Base-by-base conservation (phyloP, 768 basidiomycete species). In the Mycena kentingensis region DNA sequence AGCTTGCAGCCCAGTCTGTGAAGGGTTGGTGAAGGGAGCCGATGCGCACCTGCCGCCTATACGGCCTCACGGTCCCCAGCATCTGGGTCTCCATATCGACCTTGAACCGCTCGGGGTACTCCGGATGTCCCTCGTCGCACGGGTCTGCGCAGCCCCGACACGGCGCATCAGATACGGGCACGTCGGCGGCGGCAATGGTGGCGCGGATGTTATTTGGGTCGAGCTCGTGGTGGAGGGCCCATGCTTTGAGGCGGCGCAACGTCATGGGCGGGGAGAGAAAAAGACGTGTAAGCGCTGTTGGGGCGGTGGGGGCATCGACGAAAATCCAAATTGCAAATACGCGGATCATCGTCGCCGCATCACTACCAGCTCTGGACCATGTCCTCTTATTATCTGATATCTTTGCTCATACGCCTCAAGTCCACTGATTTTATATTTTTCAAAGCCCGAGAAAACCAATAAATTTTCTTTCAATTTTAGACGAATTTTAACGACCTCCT, bases 31-130 rank as follows among this genome's bases (percentile, higher is more conserved):
- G 28, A 36, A 42, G 2, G 47, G 11, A 4, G 22, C 34, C 21
- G 24, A 37, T 10, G 57, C 60, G 31, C 57, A 87, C 90, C 77
- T 93, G 88, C 25, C 93, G 84, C 36, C 81, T 81, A 68, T 90
- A 93, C 1, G 91, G 87, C 66, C 87, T 88, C 21, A 93, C 81
- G 25, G 85, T 83, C 3, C 94, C 95, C 25, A 94, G 69, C 83
- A 98, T 83, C 43, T 88, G 82, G 2, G 83, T 81, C 26, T 87
- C 85, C 75, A 81, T 83, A 72, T 98, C 95, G 25, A 89, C 76
- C 34, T 83, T 82, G 63, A 97, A 87, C 38, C 80, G 83, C 16
- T 67, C 68, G 26, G 90, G 85, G 62, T 87, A 92, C 37, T 84
- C 84, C 46, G 86, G 83, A 64, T 91, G 88, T 50, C 83, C 88